phyloP scores from a whole-genome alignment of 208 protist genomes.

The Zelonia costaricensis region DNA sequence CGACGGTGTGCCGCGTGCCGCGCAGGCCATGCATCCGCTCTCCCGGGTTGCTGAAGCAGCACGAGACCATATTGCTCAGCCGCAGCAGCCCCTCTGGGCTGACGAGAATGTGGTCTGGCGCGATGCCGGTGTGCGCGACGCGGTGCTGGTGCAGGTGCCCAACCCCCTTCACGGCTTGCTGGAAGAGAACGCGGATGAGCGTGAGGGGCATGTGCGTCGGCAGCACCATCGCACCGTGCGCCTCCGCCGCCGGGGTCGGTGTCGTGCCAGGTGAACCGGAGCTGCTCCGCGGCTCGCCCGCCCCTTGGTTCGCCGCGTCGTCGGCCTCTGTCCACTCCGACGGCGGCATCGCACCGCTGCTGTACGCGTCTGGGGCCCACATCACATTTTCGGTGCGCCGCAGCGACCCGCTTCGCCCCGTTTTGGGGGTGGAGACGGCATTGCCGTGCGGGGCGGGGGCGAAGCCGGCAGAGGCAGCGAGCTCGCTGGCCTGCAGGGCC shows the following conservation, averaged over 20 bases:
- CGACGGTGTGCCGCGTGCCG: slow-evolving; percentile 85
- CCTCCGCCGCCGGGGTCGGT: not conserved
- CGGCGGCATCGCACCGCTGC: too few relatives aligned
- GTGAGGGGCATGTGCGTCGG: slow-evolving; percentile 16
- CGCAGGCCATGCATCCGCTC: slow-evolving; percentile 55
- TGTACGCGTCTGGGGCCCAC: too few relatives aligned
- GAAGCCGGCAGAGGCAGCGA: too few relatives aligned
- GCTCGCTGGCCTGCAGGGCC: too few relatives aligned
- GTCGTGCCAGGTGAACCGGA: too few relatives aligned
- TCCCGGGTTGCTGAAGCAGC: slow-evolving; percentile 52
- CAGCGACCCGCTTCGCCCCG: too few relatives aligned
- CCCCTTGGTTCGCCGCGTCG: too few relatives aligned
- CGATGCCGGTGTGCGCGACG: slow-evolving; percentile 82
- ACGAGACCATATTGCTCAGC: slow-evolving; percentile 77
- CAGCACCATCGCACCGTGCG: not conserved
- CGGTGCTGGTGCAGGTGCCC: slow-evolving; percentile 70
- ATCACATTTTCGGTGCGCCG: too few relatives aligned
- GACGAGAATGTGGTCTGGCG: slow-evolving; percentile 86
- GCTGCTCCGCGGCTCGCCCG: too few relatives aligned
- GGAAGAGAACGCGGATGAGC: slow-evolving; percentile 46
- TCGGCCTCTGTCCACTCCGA: too few relatives aligned
- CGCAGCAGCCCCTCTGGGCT: slow-evolving; percentile 61
- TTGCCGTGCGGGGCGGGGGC: too few relatives aligned
- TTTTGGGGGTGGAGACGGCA: too few relatives aligned
- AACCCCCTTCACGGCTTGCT: slow-evolving; percentile 73